Evolutionary conservation across 163 green algal genomes (phyloP), one percentile per base, ranked within the genome.

Genomic region (Scenedesmus sp.): DNA sequence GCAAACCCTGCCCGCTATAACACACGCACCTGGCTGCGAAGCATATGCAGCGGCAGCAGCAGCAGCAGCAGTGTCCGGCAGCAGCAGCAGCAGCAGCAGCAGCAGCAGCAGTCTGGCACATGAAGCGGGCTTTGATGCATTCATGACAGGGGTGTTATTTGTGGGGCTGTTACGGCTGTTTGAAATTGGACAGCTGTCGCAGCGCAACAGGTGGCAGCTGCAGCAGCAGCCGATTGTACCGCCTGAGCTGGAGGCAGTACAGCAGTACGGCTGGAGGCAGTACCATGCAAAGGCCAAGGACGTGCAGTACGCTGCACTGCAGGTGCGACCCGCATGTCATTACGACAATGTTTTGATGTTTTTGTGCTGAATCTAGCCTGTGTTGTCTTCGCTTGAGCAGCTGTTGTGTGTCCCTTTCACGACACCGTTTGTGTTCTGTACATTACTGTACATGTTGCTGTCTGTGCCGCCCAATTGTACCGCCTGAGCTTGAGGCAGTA

Each of bases 111-210:
- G n/a, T 4, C 91, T 88, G n/a, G 96, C 95, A 2, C 96, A 98
- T 85, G 96, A 98, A 89, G 96, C 96, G 2, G 96, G 96, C 0
- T 98, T 97, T 76, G 97, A 98, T 87, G 96, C 97, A 0, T 97
- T 95, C 91, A 98, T 98, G 97, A 98, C 97, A 0, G 97, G 95
- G 2, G 60, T 85, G 1, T 87, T 91, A 34, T 97, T 97, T 57
- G 92, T 93, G 4, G 91, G 86, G 46, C 92, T 97, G 81, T 60
- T 96, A 60, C 82, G 79, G 0, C 84, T 97, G 67, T 81, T 91
- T 66, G 46, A 87, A 66, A 82, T 93, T 3, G 59, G 23, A 1
- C 34, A n/a, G 76, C 46, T 84, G 76, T 84, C 34, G 34, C 46
- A 57, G 56, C 66, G 12, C 52, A 90, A 52, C 89, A 67, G 89